Base-by-base conservation (phyloP, 805 yeast species). In the Blastobotrys terrestris region DNA sequence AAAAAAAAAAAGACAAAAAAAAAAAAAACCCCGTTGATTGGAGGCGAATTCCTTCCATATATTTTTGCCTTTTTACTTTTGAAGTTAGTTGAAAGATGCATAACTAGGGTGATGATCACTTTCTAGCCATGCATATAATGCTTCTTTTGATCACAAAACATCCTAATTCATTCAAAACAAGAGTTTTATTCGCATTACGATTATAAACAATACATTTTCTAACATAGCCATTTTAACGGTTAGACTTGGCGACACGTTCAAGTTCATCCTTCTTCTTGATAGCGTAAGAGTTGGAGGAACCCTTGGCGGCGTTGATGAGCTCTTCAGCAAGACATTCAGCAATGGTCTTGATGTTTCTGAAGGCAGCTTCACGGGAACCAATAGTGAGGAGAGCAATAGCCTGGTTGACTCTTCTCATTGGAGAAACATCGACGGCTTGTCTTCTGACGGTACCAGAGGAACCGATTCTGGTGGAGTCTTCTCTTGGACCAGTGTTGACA, bases 221-320 rank as follows among this genome's bases (percentile, higher is more conserved):
- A 49, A 46, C 39, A 50, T 39, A 39, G 49, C 40, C 49, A 41
- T 35, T 42, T 61, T 94, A 94, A 90, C 99, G 99, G 96, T 94
- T 94, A 77, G 99, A 92, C 83, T 94, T 94, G 77, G 99, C 99
- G 79, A 94, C 99, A 87, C 99, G 96, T 86, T 94, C 99, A 78
- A 94, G 87, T 85, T 94, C 99, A 79, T 94, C 99, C 96, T 94
- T 94, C 99, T 94, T 94, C 95, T 94, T 94, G 83, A 94, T 95
- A 71, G 99, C 99, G 78, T 91, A 95, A 73, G 99, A 94, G 77
- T 97, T 95, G 67, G 99, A 91, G 72, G 99, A 94, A 80, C 98
- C 98, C 86, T 94, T 94, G 74, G 95, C 99, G 72, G 99, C 99
- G 84, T 94, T 94, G 78, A 94, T 95, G 78, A 94, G 87, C 85